Evolutionary conservation across 1,284 basidiomycete species (phyloP), one percentile per base, ranked within the genome.

Genomic region (Microbotryomycetes sp.): DNA sequence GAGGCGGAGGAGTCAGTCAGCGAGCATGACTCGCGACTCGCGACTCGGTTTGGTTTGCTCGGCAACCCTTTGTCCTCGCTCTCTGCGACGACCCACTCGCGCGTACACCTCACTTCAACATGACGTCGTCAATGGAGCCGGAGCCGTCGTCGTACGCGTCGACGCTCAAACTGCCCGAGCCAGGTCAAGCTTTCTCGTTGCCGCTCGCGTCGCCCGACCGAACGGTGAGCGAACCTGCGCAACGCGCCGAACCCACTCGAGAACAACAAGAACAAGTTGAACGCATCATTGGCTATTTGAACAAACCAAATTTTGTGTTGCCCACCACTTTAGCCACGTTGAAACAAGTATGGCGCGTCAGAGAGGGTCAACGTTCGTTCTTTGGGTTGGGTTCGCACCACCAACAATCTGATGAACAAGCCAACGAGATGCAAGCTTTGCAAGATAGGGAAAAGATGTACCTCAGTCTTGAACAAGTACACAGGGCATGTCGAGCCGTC

Each of bases 401-500:
- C 36, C 36, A 19, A 9, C 36, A 42, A 9, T 12, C 28, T 22
- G 53, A 12, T 56, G 65, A 30, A 9, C 54, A 65, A 58, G 28
- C 58, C 15, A 47, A 32, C 28, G 56, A 64, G 25, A 52, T 66
- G 16, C 42, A 64, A 52, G 70, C 72, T 12, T 64, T 74, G 28
- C 65, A 59, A 48, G 74, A 77, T 19, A 67, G 69, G 60, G 76
- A 77, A 52, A 75, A 70, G 64, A 71, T 73, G 30, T 72, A 73
- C 57, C 72, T 75, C 54, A 71, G 70, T 4, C 59, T 62, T 19
- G 73, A 77, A 45, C 72, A 69, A 29, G 73, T 77, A 63, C 66
- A 73, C n/a, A 67, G 77, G 22, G 75, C 74, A 55, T 70, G 76
- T 23, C 64, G 77, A 42, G 77, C 77, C 4, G 67, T 69, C 52